A percentile compares a stretch with the other conserved stretches of the same genome.
These are phyloP conservation scores for Sclerotinia spermophila DNA, from an alignment of 2,329 filamentous ascomycete genomes.

Conservation along the genomic window DNA sequence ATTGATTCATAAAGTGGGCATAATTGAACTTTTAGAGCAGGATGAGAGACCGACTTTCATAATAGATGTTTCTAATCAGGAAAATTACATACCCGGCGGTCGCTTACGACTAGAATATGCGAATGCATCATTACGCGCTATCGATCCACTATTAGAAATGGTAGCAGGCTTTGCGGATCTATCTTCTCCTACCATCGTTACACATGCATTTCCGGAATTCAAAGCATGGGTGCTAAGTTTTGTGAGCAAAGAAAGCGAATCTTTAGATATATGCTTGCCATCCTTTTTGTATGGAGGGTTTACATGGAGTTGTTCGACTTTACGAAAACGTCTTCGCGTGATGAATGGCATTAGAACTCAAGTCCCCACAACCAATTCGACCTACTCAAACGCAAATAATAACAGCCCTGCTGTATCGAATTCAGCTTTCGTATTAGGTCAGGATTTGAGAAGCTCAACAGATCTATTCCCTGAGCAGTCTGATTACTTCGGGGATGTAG, in stretches of 20 bases:
- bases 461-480: conserved; percentile 3
- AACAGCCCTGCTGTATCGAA: neutral
- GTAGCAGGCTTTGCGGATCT: conserved; percentile 31
- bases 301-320: conserved; percentile 66
- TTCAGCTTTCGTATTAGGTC: neutral
- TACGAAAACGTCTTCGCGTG: conserved; percentile 66
- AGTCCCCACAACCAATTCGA: neutral
- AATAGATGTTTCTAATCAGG: conserved; percentile 59
- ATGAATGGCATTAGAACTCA: conserved; percentile 52
- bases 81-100: conserved; percentile 49
- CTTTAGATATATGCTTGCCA: conserved; percentile 49
- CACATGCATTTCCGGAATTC: conserved; percentile 57
- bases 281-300: conserved; percentile 61
- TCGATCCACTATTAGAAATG: conserved; percentile 31
- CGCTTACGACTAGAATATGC: conserved; percentile 62
- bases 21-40: conserved; percentile 70
- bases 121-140: conserved; percentile 61
- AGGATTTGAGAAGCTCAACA: neutral
- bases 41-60: conserved; percentile 76
- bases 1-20: conserved; percentile 60
- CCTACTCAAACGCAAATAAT: neutral
- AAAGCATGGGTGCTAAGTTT: conserved; percentile 64
- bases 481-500: conserved; percentile 33
- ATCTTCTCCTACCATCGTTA: conserved; percentile 36
- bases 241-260: conserved; percentile 49